Conservation (phyloP, 306 rosid species). For the Styphnolobium japonicum region DNA sequence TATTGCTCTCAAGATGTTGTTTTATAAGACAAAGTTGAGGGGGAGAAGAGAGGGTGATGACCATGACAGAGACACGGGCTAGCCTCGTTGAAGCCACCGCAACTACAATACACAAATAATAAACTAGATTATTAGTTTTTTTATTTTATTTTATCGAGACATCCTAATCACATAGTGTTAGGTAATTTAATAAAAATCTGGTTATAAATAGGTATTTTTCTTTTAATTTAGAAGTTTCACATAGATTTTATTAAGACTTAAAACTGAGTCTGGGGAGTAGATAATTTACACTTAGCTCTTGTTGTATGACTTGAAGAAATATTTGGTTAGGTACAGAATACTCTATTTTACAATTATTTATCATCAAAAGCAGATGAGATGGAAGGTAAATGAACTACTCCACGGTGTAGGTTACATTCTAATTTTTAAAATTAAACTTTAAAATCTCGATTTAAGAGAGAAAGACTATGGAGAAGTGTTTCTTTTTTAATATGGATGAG, state of each 20-base stretch:
- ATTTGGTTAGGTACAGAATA: neutral
- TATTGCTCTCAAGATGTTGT: neutral
- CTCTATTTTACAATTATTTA: too few relatives aligned
- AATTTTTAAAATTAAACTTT: too few relatives aligned
- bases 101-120: neutral
- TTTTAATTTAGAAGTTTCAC: neutral
- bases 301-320: too few relatives aligned
- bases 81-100: neutral
- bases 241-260: neutral
- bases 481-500: too few relatives aligned
- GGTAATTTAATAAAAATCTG: neutral
- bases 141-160: neutral
- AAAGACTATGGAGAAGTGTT: too few relatives aligned
- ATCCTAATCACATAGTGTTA: neutral
- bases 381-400: too few relatives aligned
- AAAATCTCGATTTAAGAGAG: too few relatives aligned
- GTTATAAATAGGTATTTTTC: neutral
- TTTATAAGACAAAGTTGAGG: neutral
- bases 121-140: neutral
- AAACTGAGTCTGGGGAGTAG: neutral
- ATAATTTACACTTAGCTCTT: neutral
- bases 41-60: neutral
- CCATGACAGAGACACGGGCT: neutral
- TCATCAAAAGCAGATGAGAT: too few relatives aligned
- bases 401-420: too few relatives aligned